phyloP scores from a whole-genome alignment of 805 yeast genomes.

The Saccharomycopsis javanensis region DNA sequence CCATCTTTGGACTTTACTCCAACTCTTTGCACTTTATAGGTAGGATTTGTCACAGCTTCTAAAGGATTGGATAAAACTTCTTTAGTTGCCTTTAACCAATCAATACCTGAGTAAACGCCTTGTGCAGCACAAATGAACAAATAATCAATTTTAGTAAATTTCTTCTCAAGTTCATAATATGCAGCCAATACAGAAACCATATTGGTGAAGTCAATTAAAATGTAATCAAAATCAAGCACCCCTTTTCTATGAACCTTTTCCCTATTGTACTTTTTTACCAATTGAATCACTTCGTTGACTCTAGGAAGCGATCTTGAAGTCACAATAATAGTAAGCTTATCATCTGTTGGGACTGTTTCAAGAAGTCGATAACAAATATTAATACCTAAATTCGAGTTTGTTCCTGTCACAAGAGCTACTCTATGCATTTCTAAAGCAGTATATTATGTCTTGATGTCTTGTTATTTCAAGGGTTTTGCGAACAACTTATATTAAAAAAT shows the following conservation, averaged over 20 bases:
- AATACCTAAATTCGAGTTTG: conserved; percentile 55
- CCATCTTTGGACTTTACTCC: conserved; percentile 74
- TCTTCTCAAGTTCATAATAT: conserved; percentile 53
- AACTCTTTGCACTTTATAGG: conserved; percentile 69
- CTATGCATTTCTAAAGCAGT: conserved; percentile 14
- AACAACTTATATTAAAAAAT: no score
- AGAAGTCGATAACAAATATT: conserved; percentile 77
- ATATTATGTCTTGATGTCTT: neutral
- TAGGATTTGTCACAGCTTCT: conserved; percentile 79
- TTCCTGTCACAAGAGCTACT: conserved; percentile 34
- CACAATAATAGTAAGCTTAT: conserved; percentile 66
- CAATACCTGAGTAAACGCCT: conserved; percentile 77
- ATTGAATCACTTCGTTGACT: conserved; percentile 62
- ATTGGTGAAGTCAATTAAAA: conserved; percentile 79
- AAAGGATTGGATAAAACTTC: conserved; percentile 61
- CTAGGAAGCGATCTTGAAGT: conserved; percentile 85
- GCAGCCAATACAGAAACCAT: conserved; percentile 81
- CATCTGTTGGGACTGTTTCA: conserved; percentile 42
- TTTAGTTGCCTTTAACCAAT: conserved; percentile 69
- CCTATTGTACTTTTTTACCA: conserved; percentile 39
- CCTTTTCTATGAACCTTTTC: conserved; percentile 37
- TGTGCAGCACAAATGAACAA: conserved; percentile 85
- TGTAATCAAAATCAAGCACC: conserved; percentile 72
- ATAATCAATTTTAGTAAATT: conserved; percentile 63
- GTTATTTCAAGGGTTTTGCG: neutral